Percentiles rank a stretch among this genome's conserved stretches.
Evolutionary conservation across 1,284 basidiomycete genomes (phyloP).

Genomic region (Volvariella surrecta): DNA sequence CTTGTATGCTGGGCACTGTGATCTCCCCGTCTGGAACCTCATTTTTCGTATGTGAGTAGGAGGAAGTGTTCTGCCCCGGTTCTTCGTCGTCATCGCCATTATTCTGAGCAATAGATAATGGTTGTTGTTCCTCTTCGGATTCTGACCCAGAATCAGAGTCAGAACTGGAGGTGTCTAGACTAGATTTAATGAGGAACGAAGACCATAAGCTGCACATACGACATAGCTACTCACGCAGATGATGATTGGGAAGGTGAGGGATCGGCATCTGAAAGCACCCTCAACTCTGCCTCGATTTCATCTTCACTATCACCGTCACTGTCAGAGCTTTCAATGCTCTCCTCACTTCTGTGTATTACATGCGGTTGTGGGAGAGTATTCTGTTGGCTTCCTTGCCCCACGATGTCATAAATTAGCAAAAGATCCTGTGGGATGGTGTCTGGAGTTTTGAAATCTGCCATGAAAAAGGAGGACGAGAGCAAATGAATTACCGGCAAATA

Average conservation of each 20-base stretch:
- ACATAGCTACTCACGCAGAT: conserved; percentile 13
- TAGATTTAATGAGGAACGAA: conserved; percentile 5
- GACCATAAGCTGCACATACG: conserved; percentile 1
- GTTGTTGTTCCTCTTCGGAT: conserved; percentile 15
- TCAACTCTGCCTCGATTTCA: conserved; percentile 58
- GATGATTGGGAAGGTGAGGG: conserved; percentile 13
- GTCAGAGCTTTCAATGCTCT: conserved; percentile 41
- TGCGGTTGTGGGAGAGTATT: conserved; percentile 13
- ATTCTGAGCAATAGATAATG: conserved; percentile 1
- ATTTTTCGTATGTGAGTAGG: conserved; percentile 54
- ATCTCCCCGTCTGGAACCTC: conserved; percentile 47
- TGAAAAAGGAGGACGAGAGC: conserved; percentile 12
- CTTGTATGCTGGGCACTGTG: conserved; percentile 44
- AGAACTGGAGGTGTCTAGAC: conserved; percentile 14
- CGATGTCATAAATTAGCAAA: conserved; percentile 57
- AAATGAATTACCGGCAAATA: background rate
- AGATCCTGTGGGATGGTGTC: conserved; percentile 60
- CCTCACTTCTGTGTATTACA: conserved; percentile 17
- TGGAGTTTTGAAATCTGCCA: conserved; percentile 49
- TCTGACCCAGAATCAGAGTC: conserved; percentile 37
- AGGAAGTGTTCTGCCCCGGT: conserved; percentile 27
- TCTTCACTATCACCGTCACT: conserved; percentile 45
- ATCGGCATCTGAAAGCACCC: conserved; percentile 27
- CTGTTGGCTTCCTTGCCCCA: conserved; percentile 27
- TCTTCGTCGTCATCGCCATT: conserved; percentile 46